These are phyloP conservation scores for Furcasterigmium furcatum DNA, from an alignment of 2,329 filamentous ascomycete genomes.

Conservation along the genomic window DNA sequence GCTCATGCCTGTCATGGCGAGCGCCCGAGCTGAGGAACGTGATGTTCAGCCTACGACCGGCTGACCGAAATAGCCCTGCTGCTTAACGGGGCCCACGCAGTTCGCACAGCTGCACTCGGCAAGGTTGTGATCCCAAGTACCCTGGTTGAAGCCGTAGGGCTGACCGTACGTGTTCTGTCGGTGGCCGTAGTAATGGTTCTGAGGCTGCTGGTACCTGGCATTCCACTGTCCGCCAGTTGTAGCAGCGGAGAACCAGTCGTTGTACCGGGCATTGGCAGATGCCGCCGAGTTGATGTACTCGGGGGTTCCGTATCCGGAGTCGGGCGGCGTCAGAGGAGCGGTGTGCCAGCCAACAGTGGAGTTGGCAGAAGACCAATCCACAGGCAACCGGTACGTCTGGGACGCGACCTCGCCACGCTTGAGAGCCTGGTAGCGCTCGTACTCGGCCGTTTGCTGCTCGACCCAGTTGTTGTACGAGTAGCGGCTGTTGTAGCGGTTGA, in stretches of 20 bases:
- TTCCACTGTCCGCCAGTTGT: slow-evolving; percentile 39
- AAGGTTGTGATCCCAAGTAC: slow-evolving; percentile 47
- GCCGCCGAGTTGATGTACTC: slow-evolving; percentile 55
- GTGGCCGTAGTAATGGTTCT: slow-evolving; percentile 28
- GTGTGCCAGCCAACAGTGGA: slow-evolving; percentile 12
- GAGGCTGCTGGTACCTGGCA: slow-evolving; percentile 40
- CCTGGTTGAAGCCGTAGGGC: slow-evolving; percentile 41
- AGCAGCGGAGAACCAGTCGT: slow-evolving; percentile 50
- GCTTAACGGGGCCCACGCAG: slow-evolving; percentile 43
- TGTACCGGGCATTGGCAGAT: slow-evolving; percentile 51
- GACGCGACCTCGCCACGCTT: slow-evolving; percentile 33
- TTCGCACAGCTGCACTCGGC: slow-evolving; percentile 47
- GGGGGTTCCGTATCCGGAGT: slow-evolving; percentile 60
- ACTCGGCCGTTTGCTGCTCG: slow-evolving; percentile 53
- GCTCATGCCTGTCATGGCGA: neutral
- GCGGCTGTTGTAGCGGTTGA: slow-evolving; percentile 27
- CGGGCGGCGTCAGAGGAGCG: slow-evolving; percentile 54
- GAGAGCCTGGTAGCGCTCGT: slow-evolving; percentile 43
- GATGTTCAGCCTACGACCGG: slow-evolving; percentile 48
- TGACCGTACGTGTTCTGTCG: slow-evolving; percentile 31
- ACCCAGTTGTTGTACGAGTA: slow-evolving; percentile 43
- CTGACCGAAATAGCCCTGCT: slow-evolving; percentile 49
- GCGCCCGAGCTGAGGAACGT: neutral
- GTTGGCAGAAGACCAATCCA: slow-evolving; percentile 9
- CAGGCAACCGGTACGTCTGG: slow-evolving; percentile 29